Evolutionary conservation across 2,329 filamentous ascomycete species (phyloP), one percentile per base, ranked within the genome.

Genomic region (Fusarium torreyae): DNA sequence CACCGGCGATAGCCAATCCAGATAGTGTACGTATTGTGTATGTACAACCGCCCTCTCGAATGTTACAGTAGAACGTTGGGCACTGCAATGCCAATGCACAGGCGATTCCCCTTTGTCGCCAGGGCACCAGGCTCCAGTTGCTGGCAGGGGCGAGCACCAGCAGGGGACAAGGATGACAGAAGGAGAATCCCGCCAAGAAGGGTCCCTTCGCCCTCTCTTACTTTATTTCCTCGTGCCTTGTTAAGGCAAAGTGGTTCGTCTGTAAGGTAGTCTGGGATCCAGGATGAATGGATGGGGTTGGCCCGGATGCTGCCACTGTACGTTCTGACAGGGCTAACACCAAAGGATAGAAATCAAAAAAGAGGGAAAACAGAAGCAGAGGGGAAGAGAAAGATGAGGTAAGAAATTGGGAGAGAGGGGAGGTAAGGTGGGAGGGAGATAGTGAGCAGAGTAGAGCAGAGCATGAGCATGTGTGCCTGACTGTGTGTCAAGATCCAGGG

Each of bases 31-130:
- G 59, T 56, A 43, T 61, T 61, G 42, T 50, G 34, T 63, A 55
- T 63, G 59, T 53, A 66, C 43, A 40, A 68, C 51, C 61, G 50
- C 46, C 54, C 53, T 68, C 51, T 62, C 45, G 44, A 56, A 61
- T 55, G 63, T 56, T 57, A 48, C 69, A 63, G 58, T 39, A 57
- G 59, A 53, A 39, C 26, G 59, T 63, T 63, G 46, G 60, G 52
- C 56, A 62, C 50, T 59, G 34, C 22, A 57, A 34, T 46, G 52
- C 26, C 26, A 64, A 39, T 58, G 61, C 59, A 64, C 61, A 64
- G 45, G 59, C 61, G 34, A 40, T 61, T 70, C 70, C 58, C 61
- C 71, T 74, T 74, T 74, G 69, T 72, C 69, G 64, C 57, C 68
- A 71, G 68, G 69, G 63, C 66, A 63, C 66, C 50, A 59, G 69